These are phyloP conservation scores for Hondaea fermentalgiana DNA, from an alignment of 108 stramenopile species.

Conservation along the genomic window DNA sequence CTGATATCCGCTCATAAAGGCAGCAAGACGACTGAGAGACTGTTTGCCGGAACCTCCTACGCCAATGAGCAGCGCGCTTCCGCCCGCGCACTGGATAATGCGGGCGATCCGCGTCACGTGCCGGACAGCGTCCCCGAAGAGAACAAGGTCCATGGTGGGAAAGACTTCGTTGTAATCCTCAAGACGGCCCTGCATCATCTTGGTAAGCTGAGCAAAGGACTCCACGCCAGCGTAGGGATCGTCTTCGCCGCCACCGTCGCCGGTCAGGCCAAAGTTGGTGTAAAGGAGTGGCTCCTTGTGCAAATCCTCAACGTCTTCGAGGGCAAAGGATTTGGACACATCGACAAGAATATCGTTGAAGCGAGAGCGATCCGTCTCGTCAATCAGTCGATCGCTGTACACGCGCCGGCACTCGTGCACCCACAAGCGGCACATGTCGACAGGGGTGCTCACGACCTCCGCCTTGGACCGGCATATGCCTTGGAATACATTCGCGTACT, in stretches of 20 bases:
- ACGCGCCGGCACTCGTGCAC: slow-evolving; percentile 71
- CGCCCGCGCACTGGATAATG: slow-evolving; percentile 70
- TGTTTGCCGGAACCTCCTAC: slow-evolving; percentile 81
- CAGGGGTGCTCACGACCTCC: slow-evolving; percentile 54
- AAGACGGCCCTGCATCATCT: slow-evolving; percentile 48
- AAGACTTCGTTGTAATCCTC: slow-evolving; percentile 75
- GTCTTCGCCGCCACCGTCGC: not conserved
- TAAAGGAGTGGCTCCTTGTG: slow-evolving; percentile 46
- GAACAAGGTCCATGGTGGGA: slow-evolving; percentile 77
- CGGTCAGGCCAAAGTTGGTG: slow-evolving; percentile 61
- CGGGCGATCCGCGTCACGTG: slow-evolving; percentile 71
- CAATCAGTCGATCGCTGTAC: slow-evolving; percentile 64
- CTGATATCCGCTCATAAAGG: slow-evolving; percentile 71
- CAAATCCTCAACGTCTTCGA: slow-evolving; percentile 29
- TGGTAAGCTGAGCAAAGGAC: not conserved
- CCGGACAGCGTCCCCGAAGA: slow-evolving; percentile 74
- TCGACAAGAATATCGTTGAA: slow-evolving; percentile 39
- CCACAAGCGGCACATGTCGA: slow-evolving; percentile 57
- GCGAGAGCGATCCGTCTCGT: slow-evolving; percentile 47
- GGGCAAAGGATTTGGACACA: slow-evolving; percentile 14
- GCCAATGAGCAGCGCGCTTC: slow-evolving; percentile 78
- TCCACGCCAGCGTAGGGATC: not conserved
- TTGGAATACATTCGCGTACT: slow-evolving; percentile 75
- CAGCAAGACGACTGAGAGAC: slow-evolving; percentile 66
- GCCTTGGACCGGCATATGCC: slow-evolving; percentile 57